phyloP scores from a whole-genome alignment of 495 filamentous ascomycete species.

The Penicillium flavigenum region DNA sequence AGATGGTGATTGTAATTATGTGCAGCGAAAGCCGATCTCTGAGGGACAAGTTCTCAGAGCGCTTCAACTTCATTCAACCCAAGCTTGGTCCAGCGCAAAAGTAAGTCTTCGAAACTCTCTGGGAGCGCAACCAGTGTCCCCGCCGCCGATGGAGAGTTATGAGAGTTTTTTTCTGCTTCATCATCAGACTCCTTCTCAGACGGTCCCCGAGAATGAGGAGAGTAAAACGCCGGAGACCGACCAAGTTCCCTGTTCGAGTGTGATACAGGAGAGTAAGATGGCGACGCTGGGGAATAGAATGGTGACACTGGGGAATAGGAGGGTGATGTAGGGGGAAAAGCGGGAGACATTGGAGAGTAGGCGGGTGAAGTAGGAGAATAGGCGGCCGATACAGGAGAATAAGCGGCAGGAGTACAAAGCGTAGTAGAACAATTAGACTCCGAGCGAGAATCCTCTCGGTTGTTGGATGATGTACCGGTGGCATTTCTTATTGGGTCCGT shows the following conservation, averaged over 20 bases:
- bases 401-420: no score
- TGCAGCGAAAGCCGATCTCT: no score
- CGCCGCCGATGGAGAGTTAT: neutral
- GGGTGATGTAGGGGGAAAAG: neutral
- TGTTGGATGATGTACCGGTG: no score
- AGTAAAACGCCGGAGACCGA: neutral
- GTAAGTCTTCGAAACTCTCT: neutral
- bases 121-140: neutral
- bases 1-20: no score
- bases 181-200: no score
- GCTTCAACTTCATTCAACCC: neutral
- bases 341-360: neutral
- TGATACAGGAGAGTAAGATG: neutral
- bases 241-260: neutral
- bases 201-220: no score
- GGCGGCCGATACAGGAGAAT: neutral
- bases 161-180: neutral
- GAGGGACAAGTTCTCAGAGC: neutral
- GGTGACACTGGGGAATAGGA: neutral
- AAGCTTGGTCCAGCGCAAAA: slow-evolving; percentile 5
- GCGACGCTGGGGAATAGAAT: neutral
- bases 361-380: neutral
- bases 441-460: no score
- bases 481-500: no score
- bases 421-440: no score